Base-by-base conservation (phyloP, 148 eudicot genomes). In the Fagopyrum homotropicum region DNA sequence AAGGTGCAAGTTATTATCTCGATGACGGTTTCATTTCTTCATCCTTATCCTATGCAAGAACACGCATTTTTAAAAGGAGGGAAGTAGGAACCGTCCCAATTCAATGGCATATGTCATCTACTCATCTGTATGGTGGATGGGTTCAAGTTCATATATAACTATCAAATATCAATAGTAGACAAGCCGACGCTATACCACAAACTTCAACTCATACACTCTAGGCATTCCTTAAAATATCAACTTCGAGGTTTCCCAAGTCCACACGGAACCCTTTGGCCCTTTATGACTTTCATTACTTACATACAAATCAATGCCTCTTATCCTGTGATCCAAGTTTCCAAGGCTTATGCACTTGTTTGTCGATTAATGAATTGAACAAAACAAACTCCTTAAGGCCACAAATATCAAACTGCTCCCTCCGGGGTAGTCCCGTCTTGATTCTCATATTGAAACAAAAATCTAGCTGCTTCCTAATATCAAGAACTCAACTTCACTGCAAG, bases 81-180 rank as follows among this genome's bases (percentile, higher is more conserved):
- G 15, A 66, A 35, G 30, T 43, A n/a, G 17, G 47, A 43, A 22
- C 45, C 71, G 19, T 66, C 71, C 69, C 71, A 66, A 66, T 66
- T 66, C 71, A 66, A 66, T 40, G 71, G 71, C 47, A 66, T 40
- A 43, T 35, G 71, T 66, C 71, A 64, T 60, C n/a, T 9, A 9
- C 40, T 35, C 52, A 63, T 66, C 71, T 66, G 71, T 15, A 15
- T 66, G 71, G 47, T 66, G 2, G 3, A 35, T 35, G 40, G 71
- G 71, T 35, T 66, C 71, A 15, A 4, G 11, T 66, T 64, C 70
- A 64, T 64, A 64, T 35, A 35, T 35, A 35, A 35, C 40, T 35
- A 35, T 35, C 40, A 1, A 15, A 43, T 29, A 35, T 66, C 17
- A 12, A 66, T 40, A 45, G 11, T 66, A 40, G 47, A 66, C 71